phyloP scores from a whole-genome alignment of 2,329 filamentous ascomycete genomes.

The Talaromyces piceae region DNA sequence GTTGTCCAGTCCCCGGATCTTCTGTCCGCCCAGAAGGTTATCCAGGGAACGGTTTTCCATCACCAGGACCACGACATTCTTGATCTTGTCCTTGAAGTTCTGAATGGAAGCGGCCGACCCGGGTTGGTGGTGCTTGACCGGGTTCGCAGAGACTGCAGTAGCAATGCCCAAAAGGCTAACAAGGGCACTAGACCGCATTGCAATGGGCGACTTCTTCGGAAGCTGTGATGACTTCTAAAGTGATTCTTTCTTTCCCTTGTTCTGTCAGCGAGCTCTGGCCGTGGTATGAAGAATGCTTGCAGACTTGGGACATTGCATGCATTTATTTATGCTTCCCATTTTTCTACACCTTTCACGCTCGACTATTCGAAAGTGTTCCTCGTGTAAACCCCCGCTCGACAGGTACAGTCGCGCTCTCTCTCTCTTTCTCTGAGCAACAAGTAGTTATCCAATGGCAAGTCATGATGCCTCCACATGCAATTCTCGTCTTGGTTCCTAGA shows the following conservation, averaged over 20 bases:
- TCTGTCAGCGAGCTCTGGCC: no score
- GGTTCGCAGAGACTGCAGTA: conserved; percentile 1
- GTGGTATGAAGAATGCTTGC: no score
- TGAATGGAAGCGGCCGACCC: conserved; percentile 6
- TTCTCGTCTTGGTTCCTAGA: no score
- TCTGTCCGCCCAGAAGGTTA: conserved; percentile 35
- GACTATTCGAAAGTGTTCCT: background rate
- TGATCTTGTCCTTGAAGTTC: conserved; percentile 31
- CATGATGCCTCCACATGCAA: no score
- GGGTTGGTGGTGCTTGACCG: conserved; percentile 8
- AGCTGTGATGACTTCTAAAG: background rate
- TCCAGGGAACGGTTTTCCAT: conserved; percentile 38
- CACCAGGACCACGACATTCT: conserved; percentile 43
- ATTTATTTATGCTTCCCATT: background rate
- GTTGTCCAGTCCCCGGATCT: conserved; percentile 31
- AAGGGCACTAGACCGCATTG: conserved; percentile 6
- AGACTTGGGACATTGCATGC: background rate
- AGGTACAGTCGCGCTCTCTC: background rate
- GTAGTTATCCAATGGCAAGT: background rate
- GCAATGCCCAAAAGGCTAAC: conserved; percentile 10
- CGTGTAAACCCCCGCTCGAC: background rate
- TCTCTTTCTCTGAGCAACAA: no score
- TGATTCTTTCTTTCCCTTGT: no score
- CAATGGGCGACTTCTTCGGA: background rate
- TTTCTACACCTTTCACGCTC: background rate